Base-by-base conservation (phyloP, 2,329 filamentous ascomycete species). In the Neophaeococcomyces mojaviensis region DNA sequence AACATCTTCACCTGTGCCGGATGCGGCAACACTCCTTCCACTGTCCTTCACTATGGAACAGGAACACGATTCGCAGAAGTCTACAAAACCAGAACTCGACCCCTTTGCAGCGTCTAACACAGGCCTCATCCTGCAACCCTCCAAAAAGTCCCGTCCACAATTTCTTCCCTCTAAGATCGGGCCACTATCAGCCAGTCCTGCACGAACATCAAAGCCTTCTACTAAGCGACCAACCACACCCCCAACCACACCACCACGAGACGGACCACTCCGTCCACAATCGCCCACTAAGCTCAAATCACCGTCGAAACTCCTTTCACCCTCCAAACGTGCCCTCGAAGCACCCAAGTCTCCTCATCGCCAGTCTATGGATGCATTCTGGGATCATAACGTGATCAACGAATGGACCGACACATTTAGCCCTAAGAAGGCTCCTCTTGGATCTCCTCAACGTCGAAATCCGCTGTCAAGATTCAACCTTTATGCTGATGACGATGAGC, bases 381-480 rank as follows among this genome's bases (percentile, higher is more conserved):
- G 75, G 75, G 70, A 66, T 48, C 68, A 71, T 49, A 68, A 71
- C 22, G 58, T 66, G 18, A 68, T 74, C 47, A 75, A 75, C 52
- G 64, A 70, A 26, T 78, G 75, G 74, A 70, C 73, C 47, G 74
- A 78, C 36, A 64, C 70, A 31, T 68, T 74, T 56, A 77, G 74
- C 0, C 74, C 75, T 1, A 67, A 63, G 31, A 77, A 76, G 54
- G 56, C 58, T 12, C 58, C 52, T 8, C 36, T 39, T 8, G 41
- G 24, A 22, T 58, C 44, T 30, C 59, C 51, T n/a, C 22, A 43
- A 34, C 24, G 24, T 10, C 58, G 50, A 44, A 50, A 49, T 40
- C 39, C 45, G 8, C 28, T 54, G 12, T 41, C 47, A 37, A 50
- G 43, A 10, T 60, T 57, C 44, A 49, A 44, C 55, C 64, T 52